These are phyloP conservation scores for Xylaria sp. DNA, from an alignment of 2,329 filamentous ascomycete genomes.

Conservation along the genomic window DNA sequence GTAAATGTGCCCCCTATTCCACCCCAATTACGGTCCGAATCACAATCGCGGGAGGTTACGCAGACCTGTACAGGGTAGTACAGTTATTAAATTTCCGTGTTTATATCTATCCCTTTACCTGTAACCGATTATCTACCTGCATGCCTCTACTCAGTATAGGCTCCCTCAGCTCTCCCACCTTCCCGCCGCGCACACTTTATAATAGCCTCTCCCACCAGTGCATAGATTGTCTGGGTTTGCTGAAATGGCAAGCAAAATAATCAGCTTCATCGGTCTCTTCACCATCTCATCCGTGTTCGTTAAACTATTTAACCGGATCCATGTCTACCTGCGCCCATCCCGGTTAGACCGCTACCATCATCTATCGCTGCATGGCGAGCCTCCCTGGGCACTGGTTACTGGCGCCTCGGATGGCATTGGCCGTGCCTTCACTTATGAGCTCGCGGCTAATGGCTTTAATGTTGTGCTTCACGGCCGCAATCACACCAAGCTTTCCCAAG, in stretches of 20 bases:
- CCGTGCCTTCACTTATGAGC: conserved; percentile 60
- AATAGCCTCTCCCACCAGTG: neutral
- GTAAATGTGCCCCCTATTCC: no score
- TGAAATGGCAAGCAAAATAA: neutral
- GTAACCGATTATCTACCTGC: neutral
- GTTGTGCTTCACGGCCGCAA: conserved; percentile 69
- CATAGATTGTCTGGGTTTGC: neutral
- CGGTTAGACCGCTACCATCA: neutral
- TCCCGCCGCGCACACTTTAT: neutral
- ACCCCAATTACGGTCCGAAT: no score
- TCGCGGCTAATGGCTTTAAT: conserved; percentile 64
- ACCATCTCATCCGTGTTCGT: neutral
- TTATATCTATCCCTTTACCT: no score
- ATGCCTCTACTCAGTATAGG: neutral
- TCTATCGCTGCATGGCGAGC: neutral
- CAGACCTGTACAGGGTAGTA: no score
- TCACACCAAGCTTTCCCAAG: conserved; percentile 57
- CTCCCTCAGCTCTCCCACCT: neutral
- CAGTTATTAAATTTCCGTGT: neutral
- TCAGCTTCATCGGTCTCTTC: neutral
- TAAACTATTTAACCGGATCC: neutral
- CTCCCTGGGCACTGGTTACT: conserved; percentile 63
- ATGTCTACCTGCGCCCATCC: neutral
- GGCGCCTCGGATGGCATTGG: conserved; percentile 69
- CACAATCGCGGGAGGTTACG: no score